Conservation (phyloP, 805 yeast species). For the Candida boidinii region DNA sequence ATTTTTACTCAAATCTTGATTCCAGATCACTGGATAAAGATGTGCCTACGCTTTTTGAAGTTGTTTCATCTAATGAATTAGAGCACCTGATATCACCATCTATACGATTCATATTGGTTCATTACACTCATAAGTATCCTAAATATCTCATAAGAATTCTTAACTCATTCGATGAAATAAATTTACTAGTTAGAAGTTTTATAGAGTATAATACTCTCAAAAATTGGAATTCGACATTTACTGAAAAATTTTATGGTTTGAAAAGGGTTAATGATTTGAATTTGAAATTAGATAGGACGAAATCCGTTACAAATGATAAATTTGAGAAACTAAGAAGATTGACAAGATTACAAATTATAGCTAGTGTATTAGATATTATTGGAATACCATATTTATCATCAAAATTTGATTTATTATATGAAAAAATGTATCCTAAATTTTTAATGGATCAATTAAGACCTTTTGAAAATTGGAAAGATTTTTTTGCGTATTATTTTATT, state of each 20-base stretch:
- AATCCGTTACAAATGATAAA: slow-evolving; percentile 7
- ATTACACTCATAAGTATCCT: slow-evolving; percentile 76
- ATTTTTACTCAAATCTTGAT: slow-evolving; percentile 71
- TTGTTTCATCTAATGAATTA: slow-evolving; percentile 73
- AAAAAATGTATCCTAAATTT: slow-evolving; percentile 50
- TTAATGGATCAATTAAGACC: slow-evolving; percentile 37
- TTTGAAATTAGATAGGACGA: slow-evolving; percentile 4
- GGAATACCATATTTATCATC: slow-evolving; percentile 62
- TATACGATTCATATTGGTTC: slow-evolving; percentile 66
- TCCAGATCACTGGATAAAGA: slow-evolving; percentile 67
- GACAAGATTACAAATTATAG: slow-evolving; percentile 40
- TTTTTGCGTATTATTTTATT: slow-evolving; percentile 34
- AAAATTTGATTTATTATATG: slow-evolving; percentile 58
- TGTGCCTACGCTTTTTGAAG: slow-evolving; percentile 83
- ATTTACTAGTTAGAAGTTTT: slow-evolving; percentile 46
- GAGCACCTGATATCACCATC: slow-evolving; percentile 77
- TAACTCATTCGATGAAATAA: slow-evolving; percentile 71
- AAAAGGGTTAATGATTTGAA: slow-evolving; percentile 41
- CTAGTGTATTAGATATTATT: slow-evolving; percentile 50
- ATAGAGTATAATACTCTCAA: slow-evolving; percentile 66
- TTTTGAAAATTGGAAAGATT: slow-evolving; percentile 16
- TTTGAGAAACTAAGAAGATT: slow-evolving; percentile 48
- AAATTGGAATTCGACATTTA: slow-evolving; percentile 77
- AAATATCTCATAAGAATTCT: slow-evolving; percentile 51
- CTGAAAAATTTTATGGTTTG: slow-evolving; percentile 88